A percentile compares a stretch with the other conserved stretches of the same genome.
Evolutionary conservation across 371 early-diverging fungal species (phyloP).

Genomic region (Quaeritorhiza haematococci): DNA sequence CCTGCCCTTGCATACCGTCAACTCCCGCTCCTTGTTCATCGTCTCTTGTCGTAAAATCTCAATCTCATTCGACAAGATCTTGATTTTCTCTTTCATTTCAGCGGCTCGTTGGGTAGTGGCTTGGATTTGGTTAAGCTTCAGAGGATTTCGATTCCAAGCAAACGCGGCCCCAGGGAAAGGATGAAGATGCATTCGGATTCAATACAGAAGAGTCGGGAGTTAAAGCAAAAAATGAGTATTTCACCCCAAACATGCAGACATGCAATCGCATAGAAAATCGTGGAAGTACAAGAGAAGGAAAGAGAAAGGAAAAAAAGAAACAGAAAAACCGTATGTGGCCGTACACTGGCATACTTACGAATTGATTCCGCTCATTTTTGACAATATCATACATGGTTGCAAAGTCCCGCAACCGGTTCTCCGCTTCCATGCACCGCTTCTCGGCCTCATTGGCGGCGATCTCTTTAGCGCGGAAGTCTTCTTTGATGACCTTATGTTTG

Average conservation of each 20-base stretch:
- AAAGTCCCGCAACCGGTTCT: conserved; percentile 41
- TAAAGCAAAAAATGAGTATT: too few relatives aligned
- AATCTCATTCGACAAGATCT: conserved; percentile 48
- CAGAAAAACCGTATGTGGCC: too few relatives aligned
- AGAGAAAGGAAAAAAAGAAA: background rate
- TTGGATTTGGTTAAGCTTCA: conserved; percentile 50
- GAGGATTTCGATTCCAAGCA: background rate
- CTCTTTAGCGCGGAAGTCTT: conserved; percentile 37
- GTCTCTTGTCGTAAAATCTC: conserved; percentile 53
- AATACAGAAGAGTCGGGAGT: too few relatives aligned
- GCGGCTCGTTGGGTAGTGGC: conserved; percentile 43
- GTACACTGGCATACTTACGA: too few relatives aligned
- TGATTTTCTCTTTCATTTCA: conserved; percentile 57
- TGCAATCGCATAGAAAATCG: background rate
- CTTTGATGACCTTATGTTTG: conserved; percentile 32
- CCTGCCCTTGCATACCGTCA: conserved; percentile 33
- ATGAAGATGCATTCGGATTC: too few relatives aligned
- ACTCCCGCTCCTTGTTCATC: conserved; percentile 44
- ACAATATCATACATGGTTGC: conserved; percentile 46
- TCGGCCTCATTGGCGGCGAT: conserved; percentile 38
- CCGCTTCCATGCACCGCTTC: conserved; percentile 42
- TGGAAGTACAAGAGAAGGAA: background rate
- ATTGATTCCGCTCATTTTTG: conserved; percentile 56
- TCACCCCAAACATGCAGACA: too few relatives aligned
- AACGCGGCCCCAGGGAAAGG: too few relatives aligned